Conservation (phyloP, 345 rosid species). For the Leavenworthia alabamica region DNA sequence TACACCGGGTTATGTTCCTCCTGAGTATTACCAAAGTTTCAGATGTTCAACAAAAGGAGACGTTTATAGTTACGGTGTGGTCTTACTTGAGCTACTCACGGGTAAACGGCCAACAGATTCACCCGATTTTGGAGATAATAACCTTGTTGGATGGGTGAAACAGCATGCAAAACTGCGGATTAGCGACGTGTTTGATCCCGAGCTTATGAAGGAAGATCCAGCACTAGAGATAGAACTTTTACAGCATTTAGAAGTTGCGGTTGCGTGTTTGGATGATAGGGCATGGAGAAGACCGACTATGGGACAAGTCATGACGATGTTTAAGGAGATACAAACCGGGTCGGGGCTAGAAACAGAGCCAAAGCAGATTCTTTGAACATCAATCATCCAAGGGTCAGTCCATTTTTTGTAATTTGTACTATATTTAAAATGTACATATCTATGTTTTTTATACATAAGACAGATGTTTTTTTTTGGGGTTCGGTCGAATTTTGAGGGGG, state of each 20-base stretch:
- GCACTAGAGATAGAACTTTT: constrained; percentile 63
- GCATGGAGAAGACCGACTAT: constrained; percentile 63
- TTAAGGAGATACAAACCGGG: constrained; percentile 77
- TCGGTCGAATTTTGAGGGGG: not conserved
- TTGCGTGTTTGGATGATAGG: constrained; percentile 80
- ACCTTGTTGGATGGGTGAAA: constrained; percentile 96
- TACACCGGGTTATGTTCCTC: constrained; percentile 97
- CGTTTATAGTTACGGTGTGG: constrained; percentile 94
- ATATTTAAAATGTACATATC: constrained; percentile 27
- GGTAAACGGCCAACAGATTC: constrained; percentile 92
- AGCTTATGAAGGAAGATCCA: constrained; percentile 68
- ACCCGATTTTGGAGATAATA: constrained; percentile 92
- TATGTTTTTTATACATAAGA: constrained; percentile 29
- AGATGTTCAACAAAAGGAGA: constrained; percentile 87
- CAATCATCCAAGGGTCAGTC: constrained; percentile 26
- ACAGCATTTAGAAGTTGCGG: constrained; percentile 64
- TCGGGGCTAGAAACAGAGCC: constrained; percentile 39
- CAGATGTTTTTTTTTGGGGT: constrained; percentile 13
- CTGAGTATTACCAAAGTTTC: constrained; percentile 92
- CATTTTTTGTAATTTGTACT: constrained; percentile 26
- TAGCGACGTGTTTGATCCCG: constrained; percentile 76
- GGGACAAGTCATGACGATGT: constrained; percentile 69
- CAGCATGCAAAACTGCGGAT: constrained; percentile 70
- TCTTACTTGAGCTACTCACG: constrained; percentile 78
- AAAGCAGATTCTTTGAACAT: constrained; percentile 19